phyloP scores from a whole-genome alignment of 2,329 filamentous ascomycete genomes.

The Calcarisporium arbuscula region DNA sequence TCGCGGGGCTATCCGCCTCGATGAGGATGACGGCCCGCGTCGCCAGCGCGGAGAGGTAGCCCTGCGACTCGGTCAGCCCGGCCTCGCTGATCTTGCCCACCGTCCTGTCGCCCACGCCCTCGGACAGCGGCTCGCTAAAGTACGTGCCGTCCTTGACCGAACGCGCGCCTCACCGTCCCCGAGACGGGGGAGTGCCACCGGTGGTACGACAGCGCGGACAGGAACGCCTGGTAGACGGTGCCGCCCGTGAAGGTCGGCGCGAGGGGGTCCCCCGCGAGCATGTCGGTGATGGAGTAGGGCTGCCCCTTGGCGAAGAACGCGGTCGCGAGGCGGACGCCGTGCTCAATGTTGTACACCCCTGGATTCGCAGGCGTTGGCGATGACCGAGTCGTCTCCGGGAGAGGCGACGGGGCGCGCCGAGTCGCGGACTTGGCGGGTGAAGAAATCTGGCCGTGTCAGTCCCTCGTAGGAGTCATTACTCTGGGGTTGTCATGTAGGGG shows the following conservation, averaged over 20 bases:
- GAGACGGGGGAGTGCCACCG: conserved; percentile 66
- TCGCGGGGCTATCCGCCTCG: conserved; percentile 58
- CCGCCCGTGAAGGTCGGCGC: conserved; percentile 52
- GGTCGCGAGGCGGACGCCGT: conserved; percentile 48
- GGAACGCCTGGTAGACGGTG: conserved; percentile 65
- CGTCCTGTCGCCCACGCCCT: conserved; percentile 22
- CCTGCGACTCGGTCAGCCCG: conserved; percentile 49
- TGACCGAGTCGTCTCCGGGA: conserved; percentile 45
- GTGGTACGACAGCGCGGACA: conserved; percentile 63
- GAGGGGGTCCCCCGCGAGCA: conserved; percentile 52
- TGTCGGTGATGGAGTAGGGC: conserved; percentile 59
- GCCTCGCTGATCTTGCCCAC: conserved; percentile 28
- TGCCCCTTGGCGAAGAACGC: conserved; percentile 66
- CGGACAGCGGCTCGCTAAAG: conserved; percentile 51
- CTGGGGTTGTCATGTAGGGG: background rate
- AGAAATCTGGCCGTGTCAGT: conserved; percentile 42
- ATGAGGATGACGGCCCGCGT: conserved; percentile 65
- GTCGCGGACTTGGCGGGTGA: conserved; percentile 52
- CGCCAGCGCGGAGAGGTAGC: conserved; percentile 61
- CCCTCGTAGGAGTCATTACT: background rate
- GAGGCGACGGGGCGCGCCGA: conserved; percentile 50
- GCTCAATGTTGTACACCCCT: conserved; percentile 46
- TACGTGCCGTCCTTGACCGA: conserved; percentile 58
- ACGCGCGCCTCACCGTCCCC: conserved; percentile 52
- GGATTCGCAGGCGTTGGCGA: conserved; percentile 62